Percentiles rank a stretch among this genome's conserved stretches.
These are phyloP conservation scores for Hymenoscyphus fructigenus DNA, from an alignment of 2,329 filamentous ascomycete species.

Conservation along the genomic window DNA sequence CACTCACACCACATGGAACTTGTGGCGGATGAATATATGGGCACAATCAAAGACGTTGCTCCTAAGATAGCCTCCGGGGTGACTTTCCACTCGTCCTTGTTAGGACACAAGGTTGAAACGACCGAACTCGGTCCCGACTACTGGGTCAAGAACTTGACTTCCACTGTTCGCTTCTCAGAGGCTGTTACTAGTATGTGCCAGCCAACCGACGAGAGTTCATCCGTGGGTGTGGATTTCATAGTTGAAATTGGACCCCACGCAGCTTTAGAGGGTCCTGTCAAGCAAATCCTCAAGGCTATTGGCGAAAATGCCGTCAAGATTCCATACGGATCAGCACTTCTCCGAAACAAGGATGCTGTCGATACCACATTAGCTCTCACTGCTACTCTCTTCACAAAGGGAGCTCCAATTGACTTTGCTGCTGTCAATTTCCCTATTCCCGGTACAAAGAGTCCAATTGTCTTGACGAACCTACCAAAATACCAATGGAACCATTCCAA, in stretches of 20 bases:
- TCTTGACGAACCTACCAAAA: conserved; percentile 27
- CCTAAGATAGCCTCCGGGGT: conserved; percentile 10
- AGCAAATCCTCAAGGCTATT: conserved; percentile 41
- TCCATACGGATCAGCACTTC: conserved; percentile 41
- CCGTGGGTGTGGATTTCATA: conserved; percentile 19
- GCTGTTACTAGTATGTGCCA: conserved; percentile 38
- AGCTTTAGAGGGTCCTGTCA: conserved; percentile 38
- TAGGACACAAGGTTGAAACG: conserved; percentile 24
- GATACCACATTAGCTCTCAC: conserved; percentile 46
- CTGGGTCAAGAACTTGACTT: conserved; percentile 48
- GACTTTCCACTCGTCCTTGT: conserved; percentile 29
- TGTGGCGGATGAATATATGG: conserved; percentile 31
- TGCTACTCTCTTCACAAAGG: conserved; percentile 47
- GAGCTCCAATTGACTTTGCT: conserved; percentile 44
- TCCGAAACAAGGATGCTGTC: conserved; percentile 52
- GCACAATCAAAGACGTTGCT: conserved; percentile 19
- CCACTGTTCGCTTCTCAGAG: conserved; percentile 45
- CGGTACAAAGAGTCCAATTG: conserved; percentile 14
- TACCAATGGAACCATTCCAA: conserved; percentile 30
- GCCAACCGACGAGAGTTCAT: conserved; percentile 9
- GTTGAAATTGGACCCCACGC: conserved; percentile 41
- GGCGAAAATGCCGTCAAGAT: conserved; percentile 44
- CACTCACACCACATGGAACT: conserved; percentile 38
- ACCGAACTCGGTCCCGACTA: conserved; percentile 40
- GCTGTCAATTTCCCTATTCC: conserved; percentile 47